Evolutionary conservation across 805 yeast genomes (phyloP), one percentile per base, ranked within the genome.

Genomic region (Starmerella bacillaris): DNA sequence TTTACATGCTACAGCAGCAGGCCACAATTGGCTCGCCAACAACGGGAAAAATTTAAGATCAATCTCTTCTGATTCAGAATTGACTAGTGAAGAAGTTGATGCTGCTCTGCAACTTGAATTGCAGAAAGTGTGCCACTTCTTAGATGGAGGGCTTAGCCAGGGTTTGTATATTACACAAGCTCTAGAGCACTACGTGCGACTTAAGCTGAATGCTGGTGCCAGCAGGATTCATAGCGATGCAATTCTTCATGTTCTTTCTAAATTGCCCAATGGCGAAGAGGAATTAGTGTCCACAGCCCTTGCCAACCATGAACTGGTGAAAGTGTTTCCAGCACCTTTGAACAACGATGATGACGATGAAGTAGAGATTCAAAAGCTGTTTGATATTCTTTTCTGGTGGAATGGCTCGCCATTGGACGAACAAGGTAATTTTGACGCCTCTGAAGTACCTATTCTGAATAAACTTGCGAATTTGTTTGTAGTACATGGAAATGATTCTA

Each of bases 401-500:
- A 22, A n/a, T n/a, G 26, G n/a, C 12, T 11, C n/a, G 26, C 26
- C 26, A n/a, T 9, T n/a, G 12, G 26, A 22, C 12, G n/a, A n/a
- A n/a, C n/a, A n/a, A n/a, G n/a, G n/a, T n/a, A n/a, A n/a, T n/a
- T n/a, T n/a, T n/a, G n/a, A n/a, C n/a, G n/a, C n/a, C n/a, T 15
- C 5, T 5, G 36, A 39, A n/a, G 26, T 41, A 7, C 42, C 42
- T 7, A 15, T 28, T 14, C 19, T 38, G 16, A 33, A 33, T 3
- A 16, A 21, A 11, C 27, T 38, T 7, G 14, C 33, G 9, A 37
- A 35, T n/a, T 21, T 41, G 4, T 18, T 41, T 11, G 33, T 41
- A 2, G 21, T 41, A 2, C 27, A 35, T 6, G 34, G 37, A 27
- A 28, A 21, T 12, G 31, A 33, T 15, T 9, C 24, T 19, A 24